Percentiles rank a stretch among this genome's conserved stretches.
These are phyloP conservation scores for Candolleomyces efflorescens DNA, from an alignment of 768 basidiomycete genomes.

Conservation along the genomic window DNA sequence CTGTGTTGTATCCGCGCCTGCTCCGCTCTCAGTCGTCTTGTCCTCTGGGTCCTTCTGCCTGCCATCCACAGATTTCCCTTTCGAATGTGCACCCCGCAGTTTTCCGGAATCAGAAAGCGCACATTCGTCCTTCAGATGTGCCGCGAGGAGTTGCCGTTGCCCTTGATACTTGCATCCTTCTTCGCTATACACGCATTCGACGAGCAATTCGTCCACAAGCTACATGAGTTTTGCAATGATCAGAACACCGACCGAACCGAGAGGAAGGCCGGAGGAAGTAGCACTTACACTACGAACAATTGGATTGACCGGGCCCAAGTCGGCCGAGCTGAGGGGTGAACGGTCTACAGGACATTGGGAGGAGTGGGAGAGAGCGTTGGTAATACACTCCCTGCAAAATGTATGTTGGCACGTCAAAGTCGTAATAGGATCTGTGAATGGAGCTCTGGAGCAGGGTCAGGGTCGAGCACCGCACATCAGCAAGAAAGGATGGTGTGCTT, in stretches of 20 bases:
- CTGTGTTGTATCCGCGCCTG: too few species aligned
- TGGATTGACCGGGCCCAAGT: conserved; percentile 64
- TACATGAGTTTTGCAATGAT: conserved; percentile 21
- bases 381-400: conserved; percentile 81
- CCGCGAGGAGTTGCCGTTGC: conserved; percentile 61
- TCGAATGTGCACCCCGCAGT: not conserved
- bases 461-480: not conserved
- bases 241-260: conserved; percentile 1
- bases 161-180: conserved; percentile 60
- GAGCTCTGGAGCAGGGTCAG: conserved; percentile 38
- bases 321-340: conserved; percentile 52
- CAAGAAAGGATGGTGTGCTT: not conserved
- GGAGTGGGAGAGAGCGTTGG: conserved; percentile 61
- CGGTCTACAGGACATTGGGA: conserved; percentile 84
- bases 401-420: conserved; percentile 75
- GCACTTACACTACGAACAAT: conserved; percentile 69
- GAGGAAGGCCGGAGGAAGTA: not conserved
- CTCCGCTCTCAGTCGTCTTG: not conserved
- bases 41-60: not conserved
- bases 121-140: conserved; percentile 63
- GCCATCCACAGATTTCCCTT: conserved; percentile 5
- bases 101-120: conserved; percentile 23
- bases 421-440: conserved; percentile 74
- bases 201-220: conserved; percentile 80
- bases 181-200: conserved; percentile 60